These are phyloP conservation scores for Plicaturopsis crispa DNA, from an alignment of 768 basidiomycete species.

Conservation along the genomic window DNA sequence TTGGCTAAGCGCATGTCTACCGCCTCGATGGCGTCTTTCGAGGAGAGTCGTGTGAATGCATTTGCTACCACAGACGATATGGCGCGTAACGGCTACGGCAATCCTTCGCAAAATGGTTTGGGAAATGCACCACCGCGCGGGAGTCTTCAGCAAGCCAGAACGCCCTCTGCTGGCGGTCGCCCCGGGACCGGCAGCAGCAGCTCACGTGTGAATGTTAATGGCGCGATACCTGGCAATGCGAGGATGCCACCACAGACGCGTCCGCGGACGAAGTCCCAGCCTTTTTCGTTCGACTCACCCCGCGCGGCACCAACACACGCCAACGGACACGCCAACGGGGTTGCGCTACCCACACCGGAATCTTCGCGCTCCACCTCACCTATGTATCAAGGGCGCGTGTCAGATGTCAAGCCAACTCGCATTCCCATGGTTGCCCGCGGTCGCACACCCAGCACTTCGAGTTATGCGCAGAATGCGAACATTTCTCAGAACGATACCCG, in stretches of 20 bases:
- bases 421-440: conserved; percentile 37
- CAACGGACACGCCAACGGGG: no score
- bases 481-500: no score
- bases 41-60: conserved; percentile 27
- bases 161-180: conserved; percentile 14
- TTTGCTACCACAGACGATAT: conserved; percentile 12
- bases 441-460: conserved; percentile 33
- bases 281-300: conserved; percentile 35
- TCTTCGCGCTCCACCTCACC: conserved; percentile 36
- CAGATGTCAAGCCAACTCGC: conserved; percentile 34
- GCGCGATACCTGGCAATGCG: conserved; percentile 21
- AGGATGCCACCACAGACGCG: conserved; percentile 34
- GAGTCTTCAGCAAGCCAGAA: conserved; percentile 29
- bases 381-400: conserved; percentile 17
- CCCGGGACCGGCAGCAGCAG: conserved; percentile 14
- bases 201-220: conserved; percentile 22
- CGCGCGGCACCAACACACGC: no score
- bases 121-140: conserved; percentile 42
- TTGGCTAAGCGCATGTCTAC: conserved; percentile 72
- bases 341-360: conserved; percentile 24
- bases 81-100: conserved; percentile 5
- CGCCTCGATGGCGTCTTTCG: conserved; percentile 53
- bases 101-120: conserved; percentile 8
- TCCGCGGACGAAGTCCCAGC: conserved; percentile 60
- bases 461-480: no score